phyloP scores from a whole-genome alignment of 1,139 yeast genomes.

The Eremothecium coryli region DNA sequence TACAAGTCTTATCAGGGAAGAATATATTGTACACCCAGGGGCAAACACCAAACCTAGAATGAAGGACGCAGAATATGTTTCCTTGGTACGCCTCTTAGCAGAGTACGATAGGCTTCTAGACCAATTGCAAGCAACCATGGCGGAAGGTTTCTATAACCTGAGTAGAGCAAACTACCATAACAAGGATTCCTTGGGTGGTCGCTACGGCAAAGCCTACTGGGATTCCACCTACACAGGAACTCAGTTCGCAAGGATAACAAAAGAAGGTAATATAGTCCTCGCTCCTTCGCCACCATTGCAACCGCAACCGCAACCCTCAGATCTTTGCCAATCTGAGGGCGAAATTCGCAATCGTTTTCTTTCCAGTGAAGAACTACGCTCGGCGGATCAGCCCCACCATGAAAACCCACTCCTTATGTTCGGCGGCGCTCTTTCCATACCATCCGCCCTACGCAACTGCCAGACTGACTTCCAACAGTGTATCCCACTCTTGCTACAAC shows the following conservation, averaged over 20 bases:
- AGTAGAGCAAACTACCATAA: conserved; percentile 29
- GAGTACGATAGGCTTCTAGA: conserved; percentile 24
- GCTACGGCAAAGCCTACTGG: conserved; percentile 28
- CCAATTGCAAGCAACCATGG: conserved; percentile 20
- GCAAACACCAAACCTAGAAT: too few species aligned
- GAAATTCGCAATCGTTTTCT: too few species aligned
- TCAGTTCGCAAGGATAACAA: conserved; percentile 11
- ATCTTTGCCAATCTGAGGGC: too few species aligned
- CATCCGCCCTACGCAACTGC: conserved; percentile 21
- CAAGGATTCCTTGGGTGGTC: conserved; percentile 25
- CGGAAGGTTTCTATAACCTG: conserved; percentile 22
- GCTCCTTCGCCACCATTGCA: too few species aligned
- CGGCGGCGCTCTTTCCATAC: conserved; percentile 24
- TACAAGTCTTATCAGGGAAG: too few species aligned
- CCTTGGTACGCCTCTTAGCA: conserved; percentile 16
- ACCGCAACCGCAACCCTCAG: too few species aligned
- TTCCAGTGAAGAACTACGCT: too few species aligned
- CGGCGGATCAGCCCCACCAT: conserved; percentile 3
- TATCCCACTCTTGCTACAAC: conserved; percentile 17
- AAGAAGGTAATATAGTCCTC: conserved; percentile 1
- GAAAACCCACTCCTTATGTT: conserved; percentile 27
- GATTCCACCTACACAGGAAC: conserved; percentile 24
- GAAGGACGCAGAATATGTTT: too few species aligned
- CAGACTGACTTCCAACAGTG: conserved; percentile 24
- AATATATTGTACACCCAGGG: too few species aligned